A percentile compares a stretch with the other conserved stretches of the same genome.
phyloP scores from a whole-genome alignment of 2,329 filamentous ascomycete genomes.

The Sporothrix globosa region DNA sequence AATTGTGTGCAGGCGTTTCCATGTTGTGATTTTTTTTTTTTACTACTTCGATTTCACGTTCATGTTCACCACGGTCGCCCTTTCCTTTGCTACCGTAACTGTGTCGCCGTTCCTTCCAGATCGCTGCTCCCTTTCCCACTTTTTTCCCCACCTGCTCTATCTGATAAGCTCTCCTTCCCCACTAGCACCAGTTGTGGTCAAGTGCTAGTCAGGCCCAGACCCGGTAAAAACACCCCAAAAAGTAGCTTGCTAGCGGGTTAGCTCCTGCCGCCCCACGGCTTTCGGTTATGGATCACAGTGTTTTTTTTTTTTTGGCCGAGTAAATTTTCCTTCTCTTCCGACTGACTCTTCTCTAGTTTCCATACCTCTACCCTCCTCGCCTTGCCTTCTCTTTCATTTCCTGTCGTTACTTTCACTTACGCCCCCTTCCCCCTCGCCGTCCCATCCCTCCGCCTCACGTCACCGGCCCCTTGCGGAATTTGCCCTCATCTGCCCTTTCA shows the following conservation, averaged over 20 bases:
- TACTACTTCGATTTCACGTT: neutral
- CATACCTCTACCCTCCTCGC: neutral
- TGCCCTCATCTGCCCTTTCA: neutral
- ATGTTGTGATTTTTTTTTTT: no score
- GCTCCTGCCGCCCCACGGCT: neutral
- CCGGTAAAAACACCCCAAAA: constrained; percentile 1
- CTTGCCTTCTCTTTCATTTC: neutral
- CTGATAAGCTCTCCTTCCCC: neutral
- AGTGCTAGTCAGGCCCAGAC: constrained; percentile 6
- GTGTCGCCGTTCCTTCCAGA: no score
- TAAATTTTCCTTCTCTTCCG: neutral
- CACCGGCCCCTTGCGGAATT: neutral
- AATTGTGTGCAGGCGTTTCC: neutral
- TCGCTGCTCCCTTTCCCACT: no score
- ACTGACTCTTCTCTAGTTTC: neutral
- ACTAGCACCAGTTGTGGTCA: constrained; percentile 13
- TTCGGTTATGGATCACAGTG: constrained; percentile 14
- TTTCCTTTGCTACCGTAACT: neutral
- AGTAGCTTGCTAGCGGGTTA: constrained; percentile 1
- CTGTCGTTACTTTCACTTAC: neutral
- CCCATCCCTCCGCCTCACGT: neutral
- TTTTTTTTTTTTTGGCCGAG: neutral
- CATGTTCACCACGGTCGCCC: neutral
- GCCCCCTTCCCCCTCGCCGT: neutral
- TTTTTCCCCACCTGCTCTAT: neutral